Evolutionary conservation across 768 basidiomycete species (phyloP).

Genomic region (Leccinum broughii): DNA sequence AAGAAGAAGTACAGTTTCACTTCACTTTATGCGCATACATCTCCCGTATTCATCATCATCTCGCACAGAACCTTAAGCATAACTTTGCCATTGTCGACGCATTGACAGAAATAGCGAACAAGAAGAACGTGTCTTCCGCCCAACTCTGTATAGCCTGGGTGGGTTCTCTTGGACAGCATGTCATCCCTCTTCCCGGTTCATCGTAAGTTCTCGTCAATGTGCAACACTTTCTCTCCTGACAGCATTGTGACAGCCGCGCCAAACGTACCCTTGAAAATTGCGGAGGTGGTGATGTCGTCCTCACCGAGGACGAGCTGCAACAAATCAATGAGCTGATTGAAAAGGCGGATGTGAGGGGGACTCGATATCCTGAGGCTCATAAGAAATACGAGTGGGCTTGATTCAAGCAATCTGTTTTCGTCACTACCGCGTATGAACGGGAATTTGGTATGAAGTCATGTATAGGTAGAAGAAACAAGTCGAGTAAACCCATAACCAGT

Average conservation of each 20-base stretch:
- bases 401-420: background rate
- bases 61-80: constrained; percentile 38
- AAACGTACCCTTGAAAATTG: constrained; percentile 48
- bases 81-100: constrained; percentile 47
- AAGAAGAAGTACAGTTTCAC: constrained; percentile 37
- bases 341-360: constrained; percentile 39
- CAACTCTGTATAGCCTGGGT: constrained; percentile 51
- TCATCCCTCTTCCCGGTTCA: constrained; percentile 54
- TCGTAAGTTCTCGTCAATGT: constrained; percentile 27
- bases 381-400: constrained; percentile 33
- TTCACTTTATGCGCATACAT: background rate
- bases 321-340: constrained; percentile 42
- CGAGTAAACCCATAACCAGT: background rate
- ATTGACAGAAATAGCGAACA: constrained; percentile 40
- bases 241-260: constrained; percentile 24
- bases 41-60: background rate
- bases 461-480: background rate
- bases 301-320: constrained; percentile 40
- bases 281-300: constrained; percentile 41
- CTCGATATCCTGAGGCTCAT: constrained; percentile 35
- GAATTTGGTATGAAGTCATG: background rate
- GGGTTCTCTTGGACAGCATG: constrained; percentile 37
- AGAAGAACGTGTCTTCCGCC: constrained; percentile 43
- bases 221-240: background rate
- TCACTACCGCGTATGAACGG: background rate